phyloP scores from a whole-genome alignment of 2,329 filamentous ascomycete genomes.

The Cordyceps fumosorosea region DNA sequence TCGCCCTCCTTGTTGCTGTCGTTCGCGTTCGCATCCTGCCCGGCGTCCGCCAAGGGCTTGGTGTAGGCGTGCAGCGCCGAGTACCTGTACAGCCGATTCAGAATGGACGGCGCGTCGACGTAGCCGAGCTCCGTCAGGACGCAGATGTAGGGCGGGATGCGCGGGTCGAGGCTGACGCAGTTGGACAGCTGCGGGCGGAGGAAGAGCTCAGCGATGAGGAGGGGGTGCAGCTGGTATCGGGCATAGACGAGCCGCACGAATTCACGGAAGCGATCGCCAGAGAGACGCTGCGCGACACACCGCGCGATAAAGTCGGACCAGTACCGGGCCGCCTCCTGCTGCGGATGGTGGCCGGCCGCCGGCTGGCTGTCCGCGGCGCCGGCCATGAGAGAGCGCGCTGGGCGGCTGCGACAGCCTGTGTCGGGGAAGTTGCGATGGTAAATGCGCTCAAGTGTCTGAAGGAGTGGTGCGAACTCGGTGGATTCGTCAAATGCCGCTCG shows the following conservation, averaged over 20 bases:
- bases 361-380: constrained; percentile 2
- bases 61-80: constrained; percentile 41
- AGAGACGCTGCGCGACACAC: constrained; percentile 46
- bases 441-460: not conserved
- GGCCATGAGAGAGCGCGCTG: constrained; percentile 7
- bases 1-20: not conserved
- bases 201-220: constrained; percentile 50
- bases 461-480: not conserved
- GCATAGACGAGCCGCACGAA: constrained; percentile 43
- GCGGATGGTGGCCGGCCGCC: constrained; percentile 15
- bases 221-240: constrained; percentile 45
- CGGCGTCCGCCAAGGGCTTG: constrained; percentile 7
- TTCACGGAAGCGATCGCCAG: constrained; percentile 45
- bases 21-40: constrained; percentile 17
- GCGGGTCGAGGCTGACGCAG: constrained; percentile 48
- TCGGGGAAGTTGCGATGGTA: too few relatives aligned
- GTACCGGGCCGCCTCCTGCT: constrained; percentile 28
- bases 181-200: constrained; percentile 46
- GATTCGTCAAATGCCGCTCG: not conserved
- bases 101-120: constrained; percentile 48
- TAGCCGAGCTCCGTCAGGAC: constrained; percentile 44
- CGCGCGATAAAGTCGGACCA: constrained; percentile 47
- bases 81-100: constrained; percentile 50
- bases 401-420: not conserved
- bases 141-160: constrained; percentile 53